These are phyloP conservation scores for Eimeria brunetti DNA, from an alignment of 169 alveolate genomes.

Conservation along the genomic window DNA sequence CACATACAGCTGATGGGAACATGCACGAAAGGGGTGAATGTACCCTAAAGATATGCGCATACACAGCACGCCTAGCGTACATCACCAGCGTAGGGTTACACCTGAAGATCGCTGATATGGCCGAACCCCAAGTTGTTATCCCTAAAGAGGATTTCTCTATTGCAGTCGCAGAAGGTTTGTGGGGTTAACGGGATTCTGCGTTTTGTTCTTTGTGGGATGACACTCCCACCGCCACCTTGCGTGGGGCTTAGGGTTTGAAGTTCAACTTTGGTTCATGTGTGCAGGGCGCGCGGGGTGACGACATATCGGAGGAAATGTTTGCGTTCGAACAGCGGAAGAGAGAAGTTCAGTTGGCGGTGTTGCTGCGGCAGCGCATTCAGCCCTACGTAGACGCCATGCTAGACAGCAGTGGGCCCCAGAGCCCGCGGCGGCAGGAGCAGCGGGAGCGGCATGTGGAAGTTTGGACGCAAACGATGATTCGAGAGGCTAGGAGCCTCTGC, in stretches of 20 bases:
- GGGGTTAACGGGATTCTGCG: no score
- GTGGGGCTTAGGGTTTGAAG: neutral
- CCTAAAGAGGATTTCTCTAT: no score
- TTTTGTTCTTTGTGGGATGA: no score
- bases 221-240: no score
- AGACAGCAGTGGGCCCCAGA: neutral
- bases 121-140: no score
- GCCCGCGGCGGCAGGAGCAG: conserved; percentile 9
- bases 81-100: neutral
- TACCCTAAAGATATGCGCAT: no score
- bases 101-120: neutral
- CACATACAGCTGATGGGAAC: neutral
- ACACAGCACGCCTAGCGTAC: neutral
- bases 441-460: conserved; percentile 77
- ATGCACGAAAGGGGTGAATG: neutral
- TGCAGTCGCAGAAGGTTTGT: no score
- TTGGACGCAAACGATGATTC: conserved; percentile 86
- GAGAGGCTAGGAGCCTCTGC: conserved; percentile 89
- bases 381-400: conserved; percentile 84
- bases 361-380: conserved; percentile 87
- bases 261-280: neutral
- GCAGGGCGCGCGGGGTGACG: conserved; percentile 17
- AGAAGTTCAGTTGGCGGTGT: conserved; percentile 90
- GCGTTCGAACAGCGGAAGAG: conserved; percentile 81
- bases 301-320: conserved; percentile 72